A percentile compares a stretch with the other conserved stretches of the same genome.
Evolutionary conservation across 345 rosid genomes (phyloP).

Genomic region (Lumnitzera racemosa): DNA sequence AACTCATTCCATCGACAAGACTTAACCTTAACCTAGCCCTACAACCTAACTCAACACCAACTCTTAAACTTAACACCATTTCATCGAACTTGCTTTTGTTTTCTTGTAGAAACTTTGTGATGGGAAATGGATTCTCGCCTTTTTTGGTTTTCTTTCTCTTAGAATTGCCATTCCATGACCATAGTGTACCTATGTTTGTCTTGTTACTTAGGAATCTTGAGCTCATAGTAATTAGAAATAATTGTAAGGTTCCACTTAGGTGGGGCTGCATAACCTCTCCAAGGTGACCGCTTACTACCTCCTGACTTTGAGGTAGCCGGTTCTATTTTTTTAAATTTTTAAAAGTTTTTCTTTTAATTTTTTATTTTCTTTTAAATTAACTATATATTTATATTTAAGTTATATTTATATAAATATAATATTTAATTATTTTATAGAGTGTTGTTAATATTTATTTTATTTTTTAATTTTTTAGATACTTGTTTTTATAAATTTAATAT

Average conservation of each 20-base stretch:
- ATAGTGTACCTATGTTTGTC: conserved; percentile 7
- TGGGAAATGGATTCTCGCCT: conserved; percentile 21
- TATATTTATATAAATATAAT: no score
- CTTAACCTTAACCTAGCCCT: conserved; percentile 36
- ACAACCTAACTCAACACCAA: conserved; percentile 39
- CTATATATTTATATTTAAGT: no score
- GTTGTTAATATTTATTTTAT: no score
- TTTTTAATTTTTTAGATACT: no score
- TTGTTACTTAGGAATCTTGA: conserved; percentile 11
- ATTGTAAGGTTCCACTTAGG: neutral
- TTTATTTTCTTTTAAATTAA: no score
- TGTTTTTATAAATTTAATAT: no score
- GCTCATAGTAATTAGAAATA: conserved; percentile 14
- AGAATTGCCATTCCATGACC: conserved; percentile 19
- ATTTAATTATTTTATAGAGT: no score
- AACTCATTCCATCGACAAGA: conserved; percentile 35
- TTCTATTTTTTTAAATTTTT: no score
- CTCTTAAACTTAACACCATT: conserved; percentile 30
- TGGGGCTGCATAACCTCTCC: no score
- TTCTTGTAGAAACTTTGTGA: conserved; percentile 26
- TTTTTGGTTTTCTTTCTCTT: conserved; percentile 9
- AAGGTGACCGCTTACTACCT: no score
- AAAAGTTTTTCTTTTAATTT: no score
- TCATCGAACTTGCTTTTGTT: conserved; percentile 20
- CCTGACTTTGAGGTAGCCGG: no score